These are phyloP conservation scores for Reutealis trisperma DNA, from an alignment of 345 rosid genomes.

Conservation along the genomic window DNA sequence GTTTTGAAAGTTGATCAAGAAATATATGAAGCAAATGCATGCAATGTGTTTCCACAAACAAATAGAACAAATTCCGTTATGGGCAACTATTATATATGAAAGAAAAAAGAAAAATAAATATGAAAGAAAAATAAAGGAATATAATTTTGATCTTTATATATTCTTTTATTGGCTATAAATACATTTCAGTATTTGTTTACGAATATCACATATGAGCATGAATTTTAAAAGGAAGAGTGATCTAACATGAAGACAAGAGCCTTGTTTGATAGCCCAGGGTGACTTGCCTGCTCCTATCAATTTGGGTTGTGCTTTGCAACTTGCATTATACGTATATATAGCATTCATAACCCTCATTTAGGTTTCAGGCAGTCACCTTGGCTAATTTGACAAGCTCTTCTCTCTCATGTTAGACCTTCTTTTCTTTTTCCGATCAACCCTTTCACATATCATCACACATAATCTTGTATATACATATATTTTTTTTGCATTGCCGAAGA, in stretches of 20 bases:
- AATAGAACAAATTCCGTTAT: background rate
- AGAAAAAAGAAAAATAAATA: no score
- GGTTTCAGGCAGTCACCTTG: slow-evolving; percentile 17
- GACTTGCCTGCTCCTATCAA: slow-evolving; percentile 12
- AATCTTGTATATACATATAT: no score
- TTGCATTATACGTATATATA: no score
- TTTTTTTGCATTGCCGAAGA: no score
- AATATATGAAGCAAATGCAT: no score
- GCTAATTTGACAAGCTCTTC: slow-evolving; percentile 9
- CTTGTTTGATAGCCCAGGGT: slow-evolving; percentile 23
- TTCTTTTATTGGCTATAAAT: slow-evolving; percentile 9
- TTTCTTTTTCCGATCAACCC: no score
- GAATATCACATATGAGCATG: background rate
- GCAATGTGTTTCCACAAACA: no score
- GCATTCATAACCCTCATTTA: no score
- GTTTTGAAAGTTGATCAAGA: no score
- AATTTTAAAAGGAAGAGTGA: slow-evolving; percentile 6
- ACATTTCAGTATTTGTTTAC: background rate
- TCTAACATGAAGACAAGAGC: slow-evolving; percentile 13
- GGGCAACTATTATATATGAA: background rate
- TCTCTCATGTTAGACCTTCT: slow-evolving; percentile 15
- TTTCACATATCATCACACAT: no score
- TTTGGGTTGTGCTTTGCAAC: no score
- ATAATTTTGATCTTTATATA: background rate
- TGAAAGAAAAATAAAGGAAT: no score